Percentiles rank a stretch among this genome's conserved stretches.
phyloP scores from a whole-genome alignment of 371 early-diverging fungal species.

The Syncephalastrum contaminatum region DNA sequence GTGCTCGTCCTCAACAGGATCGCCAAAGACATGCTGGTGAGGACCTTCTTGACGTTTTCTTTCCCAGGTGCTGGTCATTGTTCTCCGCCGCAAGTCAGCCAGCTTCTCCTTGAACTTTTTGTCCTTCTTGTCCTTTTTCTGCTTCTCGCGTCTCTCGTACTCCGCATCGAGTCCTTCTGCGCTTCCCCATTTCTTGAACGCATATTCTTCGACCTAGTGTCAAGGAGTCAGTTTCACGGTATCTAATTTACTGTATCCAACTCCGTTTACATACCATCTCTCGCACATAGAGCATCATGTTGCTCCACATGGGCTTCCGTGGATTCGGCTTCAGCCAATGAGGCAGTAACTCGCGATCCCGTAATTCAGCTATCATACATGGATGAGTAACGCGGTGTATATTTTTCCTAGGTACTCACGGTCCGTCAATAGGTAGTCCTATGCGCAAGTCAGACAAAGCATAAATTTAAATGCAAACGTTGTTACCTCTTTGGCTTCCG shows the following conservation, averaged over 20 bases:
- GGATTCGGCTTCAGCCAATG: conserved; percentile 93
- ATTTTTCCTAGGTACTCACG: conserved; percentile 35
- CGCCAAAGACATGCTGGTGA: conserved; percentile 76
- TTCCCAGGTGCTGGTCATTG: conserved; percentile 80
- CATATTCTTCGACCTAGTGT: conserved; percentile 82
- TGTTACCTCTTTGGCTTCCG: conserved; percentile 77
- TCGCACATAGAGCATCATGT: conserved; percentile 93
- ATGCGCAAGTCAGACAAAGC: neutral
- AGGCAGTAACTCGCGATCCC: conserved; percentile 76
- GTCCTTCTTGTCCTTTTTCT: conserved; percentile 81
- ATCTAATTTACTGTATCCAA: no score
- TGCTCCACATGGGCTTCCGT: conserved; percentile 91
- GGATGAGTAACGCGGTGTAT: neutral
- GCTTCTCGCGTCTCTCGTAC: conserved; percentile 80
- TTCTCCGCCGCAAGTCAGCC: conserved; percentile 77
- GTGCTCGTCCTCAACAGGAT: conserved; percentile 43
- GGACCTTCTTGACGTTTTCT: conserved; percentile 58
- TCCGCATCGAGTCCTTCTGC: conserved; percentile 86
- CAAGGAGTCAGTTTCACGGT: neutral
- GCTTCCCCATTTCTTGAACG: conserved; percentile 91
- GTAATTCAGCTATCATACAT: conserved; percentile 67
- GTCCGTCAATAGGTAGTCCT: conserved; percentile 91
- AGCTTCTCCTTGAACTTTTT: conserved; percentile 82
- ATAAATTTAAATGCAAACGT: neutral
- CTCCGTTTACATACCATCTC: conserved; percentile 55